Evolutionary conservation across 306 rosid genomes (phyloP).

Genomic region (Prunus campanulata): DNA sequence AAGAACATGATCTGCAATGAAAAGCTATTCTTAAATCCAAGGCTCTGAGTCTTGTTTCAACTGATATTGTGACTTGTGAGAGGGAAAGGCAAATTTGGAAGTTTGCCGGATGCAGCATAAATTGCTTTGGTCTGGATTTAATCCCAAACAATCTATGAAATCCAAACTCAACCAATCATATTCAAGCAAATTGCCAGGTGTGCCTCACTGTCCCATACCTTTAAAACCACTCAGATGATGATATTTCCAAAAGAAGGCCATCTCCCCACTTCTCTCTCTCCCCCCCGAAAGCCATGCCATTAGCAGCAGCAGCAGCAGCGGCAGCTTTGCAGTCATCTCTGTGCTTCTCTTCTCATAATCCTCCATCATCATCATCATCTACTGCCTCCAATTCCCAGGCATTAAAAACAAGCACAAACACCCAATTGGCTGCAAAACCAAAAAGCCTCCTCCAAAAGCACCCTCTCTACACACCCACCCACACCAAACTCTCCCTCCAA

Average conservation of each 20-base stretch:
- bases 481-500: constrained; percentile 59
- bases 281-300: constrained; percentile 33
- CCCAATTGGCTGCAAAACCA: constrained; percentile 48
- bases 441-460: constrained; percentile 59
- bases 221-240: constrained; percentile 1
- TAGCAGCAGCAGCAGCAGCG: constrained; percentile 32
- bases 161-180: constrained; percentile 40
- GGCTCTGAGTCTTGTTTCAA: not conserved
- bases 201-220: not conserved
- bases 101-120: not conserved
- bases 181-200: constrained; percentile 30
- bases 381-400: constrained; percentile 12
- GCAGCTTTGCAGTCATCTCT: constrained; percentile 53
- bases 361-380: constrained; percentile 34
- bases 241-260: not conserved
- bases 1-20: not conserved
- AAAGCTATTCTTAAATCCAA: not conserved
- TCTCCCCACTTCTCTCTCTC: not conserved
- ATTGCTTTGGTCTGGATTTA: constrained; percentile 14
- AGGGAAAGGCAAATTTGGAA: not conserved
- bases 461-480: constrained; percentile 61
- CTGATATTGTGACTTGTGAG: not conserved
- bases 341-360: constrained; percentile 48
- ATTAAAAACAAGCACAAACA: constrained; percentile 24
- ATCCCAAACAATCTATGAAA: constrained; percentile 28